Base-by-base conservation (phyloP, 1,139 yeast species). In the Eremothecium sinecaudum region DNA sequence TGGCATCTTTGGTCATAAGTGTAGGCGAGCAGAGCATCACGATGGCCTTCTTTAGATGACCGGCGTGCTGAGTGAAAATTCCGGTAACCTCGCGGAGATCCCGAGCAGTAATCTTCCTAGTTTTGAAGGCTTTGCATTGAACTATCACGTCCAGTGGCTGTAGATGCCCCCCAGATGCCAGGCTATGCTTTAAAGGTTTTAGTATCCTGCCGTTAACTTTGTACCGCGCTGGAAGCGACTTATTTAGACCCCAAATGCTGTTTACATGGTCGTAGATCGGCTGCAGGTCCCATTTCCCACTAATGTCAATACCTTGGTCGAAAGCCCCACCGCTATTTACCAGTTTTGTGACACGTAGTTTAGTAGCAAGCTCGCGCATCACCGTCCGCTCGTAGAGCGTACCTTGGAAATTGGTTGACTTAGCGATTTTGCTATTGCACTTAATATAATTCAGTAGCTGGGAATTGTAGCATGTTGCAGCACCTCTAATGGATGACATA, bases 301-400 rank as follows among this genome's bases (percentile, higher is more conserved):
- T 58, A 1, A 81, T 61, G 53, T 82, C 94, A 4, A 80, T 66
- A 0, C 94, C 94, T 33, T 72, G 69, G 50, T 82, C 94, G 41
- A 71, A 71, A 0, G 82, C 64, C 0, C 92, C 90, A 2, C 93
- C 93, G 36, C 68, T 64, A 37, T 64, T 66, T 4, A 50, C 40
- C 17, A 67, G 36, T 4, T 58, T 38, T 3, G 50, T 40, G 42
- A 75, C 65, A 15, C 61, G 47, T 18, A 76, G 56, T 31, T 62
- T 52, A 2, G 57, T 37, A 35, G 62, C 56, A 2, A 79, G 57
- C 43, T 69, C 65, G 32, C 69, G 61, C 50, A 70, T 66, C 21
- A 73, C 64, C 2, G 71, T 62, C 27, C 75, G 61, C 47, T 82
- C 93, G 48, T 80, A 82, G 5, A 80, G 50, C 1, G 82, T 77